Evolutionary conservation across 2,329 filamentous ascomycete species (phyloP).

Genomic region (Sporothrix brunneoviolacea): DNA sequence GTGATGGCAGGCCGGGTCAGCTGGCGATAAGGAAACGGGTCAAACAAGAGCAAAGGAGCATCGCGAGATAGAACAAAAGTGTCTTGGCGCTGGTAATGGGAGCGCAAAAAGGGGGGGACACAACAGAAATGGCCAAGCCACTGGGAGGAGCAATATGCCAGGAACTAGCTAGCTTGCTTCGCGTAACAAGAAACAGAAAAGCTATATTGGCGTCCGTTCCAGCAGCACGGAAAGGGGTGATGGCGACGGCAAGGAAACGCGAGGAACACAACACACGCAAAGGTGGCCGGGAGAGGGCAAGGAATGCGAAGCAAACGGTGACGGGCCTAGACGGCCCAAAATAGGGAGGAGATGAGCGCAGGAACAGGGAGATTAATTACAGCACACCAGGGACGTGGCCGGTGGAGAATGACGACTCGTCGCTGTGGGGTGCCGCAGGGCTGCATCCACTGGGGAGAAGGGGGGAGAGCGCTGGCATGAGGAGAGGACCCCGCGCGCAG

Average conservation of each 20-base stretch:
- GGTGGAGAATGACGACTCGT: constrained; percentile 12
- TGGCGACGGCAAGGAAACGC: constrained; percentile 1
- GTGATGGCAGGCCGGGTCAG: not conserved
- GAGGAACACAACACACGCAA: not conserved
- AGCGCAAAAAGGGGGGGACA: no score
- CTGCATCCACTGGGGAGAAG: constrained; percentile 1
- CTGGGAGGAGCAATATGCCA: no score
- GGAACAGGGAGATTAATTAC: constrained; percentile 9
- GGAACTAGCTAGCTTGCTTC: no score
- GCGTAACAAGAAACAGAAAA: not conserved
- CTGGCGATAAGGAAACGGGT: not conserved
- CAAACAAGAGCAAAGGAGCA: no score
- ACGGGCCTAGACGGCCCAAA: not conserved
- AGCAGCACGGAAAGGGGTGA: not conserved
- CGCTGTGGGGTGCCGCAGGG: constrained; percentile 4
- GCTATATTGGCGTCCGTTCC: not conserved
- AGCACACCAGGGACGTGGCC: not conserved
- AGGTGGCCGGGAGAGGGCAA: not conserved
- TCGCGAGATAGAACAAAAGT: no score
- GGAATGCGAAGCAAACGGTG: not conserved
- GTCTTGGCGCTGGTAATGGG: no score
- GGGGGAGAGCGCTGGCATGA: not conserved
- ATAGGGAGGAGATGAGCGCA: constrained; percentile 12
- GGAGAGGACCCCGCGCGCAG: no score
- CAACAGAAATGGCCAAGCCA: not conserved